A percentile compares a stretch with the other conserved stretches of the same genome.
phyloP scores from a whole-genome alignment of 176 grass and related monocot genomes.

The Avena atlantica region DNA sequence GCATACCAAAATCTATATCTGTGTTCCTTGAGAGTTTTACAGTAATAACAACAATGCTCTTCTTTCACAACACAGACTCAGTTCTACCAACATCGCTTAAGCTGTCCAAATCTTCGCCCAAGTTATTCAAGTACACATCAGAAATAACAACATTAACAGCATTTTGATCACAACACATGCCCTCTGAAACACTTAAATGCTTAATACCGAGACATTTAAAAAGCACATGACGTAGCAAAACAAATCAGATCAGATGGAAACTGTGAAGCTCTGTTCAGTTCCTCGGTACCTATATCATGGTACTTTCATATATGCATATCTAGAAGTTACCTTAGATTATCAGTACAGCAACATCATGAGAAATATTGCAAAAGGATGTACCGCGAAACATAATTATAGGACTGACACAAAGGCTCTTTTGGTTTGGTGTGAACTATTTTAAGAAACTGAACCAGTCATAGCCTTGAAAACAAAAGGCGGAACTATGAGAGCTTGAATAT shows the following conservation, averaged over 20 bases:
- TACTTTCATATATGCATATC: not conserved
- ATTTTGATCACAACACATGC: not conserved
- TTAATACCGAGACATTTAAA: not conserved
- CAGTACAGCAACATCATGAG: slow-evolving; percentile 5
- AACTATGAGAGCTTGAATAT: slow-evolving; percentile 3
- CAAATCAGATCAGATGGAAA: not conserved
- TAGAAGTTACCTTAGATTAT: not conserved
- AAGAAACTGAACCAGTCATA: slow-evolving; percentile 24
- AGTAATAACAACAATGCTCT: not conserved
- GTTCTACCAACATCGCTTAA: not conserved
- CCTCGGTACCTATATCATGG: not conserved
- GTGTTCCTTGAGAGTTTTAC: not conserved
- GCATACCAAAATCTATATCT: not conserved
- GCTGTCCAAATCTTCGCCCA: not conserved
- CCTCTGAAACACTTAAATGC: not conserved
- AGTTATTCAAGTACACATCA: not conserved
- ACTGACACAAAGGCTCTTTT: not conserved
- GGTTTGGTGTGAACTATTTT: not conserved
- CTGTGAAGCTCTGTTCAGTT: not conserved
- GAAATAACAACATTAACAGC: not conserved
- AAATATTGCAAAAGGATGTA: not conserved
- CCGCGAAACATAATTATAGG: not conserved
- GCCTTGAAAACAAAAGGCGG: not conserved
- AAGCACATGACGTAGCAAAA: not conserved
- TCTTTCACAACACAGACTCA: not conserved